Evolutionary conservation across 2,329 filamentous ascomycete genomes (phyloP).

Genomic region (Clarireedia paspali): DNA sequence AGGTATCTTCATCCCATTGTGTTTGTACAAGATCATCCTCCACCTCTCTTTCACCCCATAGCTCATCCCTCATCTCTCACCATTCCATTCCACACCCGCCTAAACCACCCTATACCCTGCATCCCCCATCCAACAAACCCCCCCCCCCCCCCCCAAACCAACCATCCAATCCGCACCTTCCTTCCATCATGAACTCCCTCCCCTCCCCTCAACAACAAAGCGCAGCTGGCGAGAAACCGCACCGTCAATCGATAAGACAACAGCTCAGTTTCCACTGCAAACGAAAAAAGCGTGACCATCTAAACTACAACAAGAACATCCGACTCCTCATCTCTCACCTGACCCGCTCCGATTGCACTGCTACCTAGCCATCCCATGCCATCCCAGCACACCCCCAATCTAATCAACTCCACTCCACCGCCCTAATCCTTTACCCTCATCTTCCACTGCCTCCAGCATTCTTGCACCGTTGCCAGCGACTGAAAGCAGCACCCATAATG

Average conservation of each 20-base stretch:
- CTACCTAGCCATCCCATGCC: not conserved
- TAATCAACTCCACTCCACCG: not conserved
- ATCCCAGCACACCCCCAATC: not conserved
- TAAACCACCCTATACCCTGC: no score
- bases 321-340: not conserved
- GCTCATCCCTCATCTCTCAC: not conserved
- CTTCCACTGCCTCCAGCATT: not conserved
- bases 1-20: constrained; percentile 1
- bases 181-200: not conserved
- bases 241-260: not conserved
- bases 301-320: constrained; percentile 3
- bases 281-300: not conserved
- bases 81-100: no score
- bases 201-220: not conserved
- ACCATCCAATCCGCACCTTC: not conserved
- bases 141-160: not conserved
- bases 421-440: not conserved
- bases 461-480: no score
- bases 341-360: no score
- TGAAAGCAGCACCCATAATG: no score
- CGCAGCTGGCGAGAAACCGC: not conserved
- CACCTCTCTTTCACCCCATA: not conserved
- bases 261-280: no score
- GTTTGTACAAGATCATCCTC: not conserved
- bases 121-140: not conserved